phyloP scores from a whole-genome alignment of 345 rosid species.

The Melaleuca alternifolia region DNA sequence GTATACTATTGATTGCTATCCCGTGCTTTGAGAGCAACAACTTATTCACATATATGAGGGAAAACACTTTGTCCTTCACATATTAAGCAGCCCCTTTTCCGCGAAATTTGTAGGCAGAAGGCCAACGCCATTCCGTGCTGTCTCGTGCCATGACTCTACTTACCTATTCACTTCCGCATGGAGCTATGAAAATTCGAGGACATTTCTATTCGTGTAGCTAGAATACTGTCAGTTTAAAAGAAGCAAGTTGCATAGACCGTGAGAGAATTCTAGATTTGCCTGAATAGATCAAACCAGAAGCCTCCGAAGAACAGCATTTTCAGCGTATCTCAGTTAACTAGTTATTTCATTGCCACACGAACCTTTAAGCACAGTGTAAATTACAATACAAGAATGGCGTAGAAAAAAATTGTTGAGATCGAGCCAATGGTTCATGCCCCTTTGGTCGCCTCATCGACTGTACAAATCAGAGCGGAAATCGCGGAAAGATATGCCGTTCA shows the following conservation, averaged over 20 bases:
- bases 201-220: background rate
- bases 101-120: background rate
- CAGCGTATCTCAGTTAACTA: background rate
- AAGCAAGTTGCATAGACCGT: background rate
- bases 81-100: rapidly evolving
- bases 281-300: background rate
- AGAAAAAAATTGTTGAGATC: background rate
- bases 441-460: background rate
- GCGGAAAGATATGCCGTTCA: constrained; percentile 47
- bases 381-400: background rate
- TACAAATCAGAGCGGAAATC: constrained; percentile 55
- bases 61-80: background rate
- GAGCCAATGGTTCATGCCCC: background rate
- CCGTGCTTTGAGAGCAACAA: background rate
- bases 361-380: background rate
- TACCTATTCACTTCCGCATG: background rate
- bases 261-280: background rate
- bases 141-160: background rate
- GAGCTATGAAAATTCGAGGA: background rate
- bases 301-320: background rate
- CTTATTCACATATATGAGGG: background rate
- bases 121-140: background rate
- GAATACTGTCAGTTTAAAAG: background rate
- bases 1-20: background rate
- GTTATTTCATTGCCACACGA: background rate